Percentiles rank a stretch among this genome's conserved stretches.
Conservation (phyloP, 1,139 yeast genomes). For the Lodderomyces metapsilosis region DNA sequence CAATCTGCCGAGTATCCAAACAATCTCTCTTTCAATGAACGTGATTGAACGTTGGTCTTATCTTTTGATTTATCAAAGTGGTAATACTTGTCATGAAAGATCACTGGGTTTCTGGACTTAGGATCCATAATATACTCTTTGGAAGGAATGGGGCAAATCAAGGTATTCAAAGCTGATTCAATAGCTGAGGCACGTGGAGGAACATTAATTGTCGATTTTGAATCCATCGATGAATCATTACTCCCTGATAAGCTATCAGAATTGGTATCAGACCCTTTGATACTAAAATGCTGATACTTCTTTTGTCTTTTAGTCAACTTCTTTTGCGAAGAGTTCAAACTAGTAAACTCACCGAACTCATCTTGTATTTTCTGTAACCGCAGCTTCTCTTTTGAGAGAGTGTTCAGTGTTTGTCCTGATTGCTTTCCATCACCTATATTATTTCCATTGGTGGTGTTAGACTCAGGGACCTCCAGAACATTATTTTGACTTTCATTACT, state of each 20-base stretch:
- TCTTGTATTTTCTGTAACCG: slow-evolving; percentile 5
- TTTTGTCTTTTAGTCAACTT: slow-evolving; percentile 22
- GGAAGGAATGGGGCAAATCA: slow-evolving; percentile 46
- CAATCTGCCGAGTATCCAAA: slow-evolving; percentile 21
- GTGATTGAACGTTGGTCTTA: slow-evolving; percentile 6
- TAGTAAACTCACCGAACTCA: slow-evolving; percentile 18
- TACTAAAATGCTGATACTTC: slow-evolving; percentile 25
- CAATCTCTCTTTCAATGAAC: slow-evolving; percentile 11
- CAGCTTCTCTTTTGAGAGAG: slow-evolving; percentile 4
- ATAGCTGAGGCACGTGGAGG: slow-evolving; percentile 49
- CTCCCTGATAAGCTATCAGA: slow-evolving; percentile 14
- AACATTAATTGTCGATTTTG: slow-evolving; percentile 20
- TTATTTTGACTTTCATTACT: slow-evolving; percentile 12
- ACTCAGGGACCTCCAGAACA: slow-evolving; percentile 15
- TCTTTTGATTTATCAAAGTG: slow-evolving; percentile 61
- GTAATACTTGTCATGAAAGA: slow-evolving; percentile 82
- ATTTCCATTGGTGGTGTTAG: slow-evolving; percentile 8
- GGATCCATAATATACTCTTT: slow-evolving; percentile 34
- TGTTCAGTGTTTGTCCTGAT: slow-evolving; percentile 6
- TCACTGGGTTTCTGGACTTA: slow-evolving; percentile 48
- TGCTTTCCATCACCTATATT: slow-evolving; percentile 8
- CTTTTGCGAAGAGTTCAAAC: slow-evolving; percentile 15
- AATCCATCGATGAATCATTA: slow-evolving; percentile 4
- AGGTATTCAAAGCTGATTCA: slow-evolving; percentile 42
- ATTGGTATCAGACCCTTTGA: slow-evolving; percentile 23